Evolutionary conservation across 139 green algal species (phyloP).

Genomic region (Chlorella vulgaris): DNA sequence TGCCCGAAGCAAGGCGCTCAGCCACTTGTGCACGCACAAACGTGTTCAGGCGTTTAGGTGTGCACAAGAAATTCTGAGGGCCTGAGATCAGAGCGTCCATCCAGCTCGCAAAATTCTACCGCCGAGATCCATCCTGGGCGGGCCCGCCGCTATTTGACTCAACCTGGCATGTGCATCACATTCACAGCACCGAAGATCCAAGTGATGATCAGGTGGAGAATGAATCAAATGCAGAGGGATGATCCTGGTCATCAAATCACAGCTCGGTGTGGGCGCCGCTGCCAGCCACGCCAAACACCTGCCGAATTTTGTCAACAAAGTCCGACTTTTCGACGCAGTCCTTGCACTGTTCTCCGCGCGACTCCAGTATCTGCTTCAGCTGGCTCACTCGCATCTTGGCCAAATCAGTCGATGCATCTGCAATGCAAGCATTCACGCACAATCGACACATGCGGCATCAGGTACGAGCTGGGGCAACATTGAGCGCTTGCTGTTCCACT

Average conservation of each 20-base stretch:
- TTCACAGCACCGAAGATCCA: neutral
- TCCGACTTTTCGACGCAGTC: constrained; percentile 82
- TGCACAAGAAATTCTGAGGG: too few species aligned
- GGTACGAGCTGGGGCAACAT: neutral
- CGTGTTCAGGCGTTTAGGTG: too few species aligned
- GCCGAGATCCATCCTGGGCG: too few species aligned
- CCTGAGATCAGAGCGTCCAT: too few species aligned
- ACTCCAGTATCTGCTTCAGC: constrained; percentile 75
- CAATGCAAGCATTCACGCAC: neutral
- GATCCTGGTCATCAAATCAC: neutral
- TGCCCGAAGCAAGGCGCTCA: too few species aligned
- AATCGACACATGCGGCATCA: too few species aligned
- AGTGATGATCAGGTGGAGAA: neutral
- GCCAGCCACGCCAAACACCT: constrained; percentile 28
- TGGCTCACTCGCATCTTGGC: constrained; percentile 60
- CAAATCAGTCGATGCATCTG: constrained; percentile 62
- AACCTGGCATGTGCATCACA: too few species aligned
- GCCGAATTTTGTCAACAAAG: constrained; percentile 59
- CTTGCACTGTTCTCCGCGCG: constrained; percentile 57
- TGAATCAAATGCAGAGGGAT: neutral
- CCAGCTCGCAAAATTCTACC: neutral
- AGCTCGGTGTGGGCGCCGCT: constrained; percentile 9
- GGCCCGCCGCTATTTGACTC: too few species aligned
- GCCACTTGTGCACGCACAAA: too few species aligned
- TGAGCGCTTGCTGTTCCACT: too few species aligned